Percentiles rank a stretch among this genome's conserved stretches.
phyloP scores from a whole-genome alignment of 768 basidiomycete genomes.

The Rhodosporidiobolus sp. region DNA sequence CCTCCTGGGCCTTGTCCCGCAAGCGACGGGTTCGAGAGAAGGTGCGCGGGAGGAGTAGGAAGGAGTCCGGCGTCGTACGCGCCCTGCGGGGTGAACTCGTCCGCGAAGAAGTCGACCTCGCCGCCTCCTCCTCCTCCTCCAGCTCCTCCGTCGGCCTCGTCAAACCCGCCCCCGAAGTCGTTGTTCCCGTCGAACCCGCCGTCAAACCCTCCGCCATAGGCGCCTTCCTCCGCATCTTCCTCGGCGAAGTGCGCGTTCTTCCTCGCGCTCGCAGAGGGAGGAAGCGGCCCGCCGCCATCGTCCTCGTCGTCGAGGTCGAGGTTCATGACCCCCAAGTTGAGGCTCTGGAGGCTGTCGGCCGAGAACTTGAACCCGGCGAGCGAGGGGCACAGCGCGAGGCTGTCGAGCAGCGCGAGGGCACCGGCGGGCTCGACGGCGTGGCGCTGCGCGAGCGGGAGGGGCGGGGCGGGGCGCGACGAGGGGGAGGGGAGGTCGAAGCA shows the following conservation, averaged over 20 bases:
- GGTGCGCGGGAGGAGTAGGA: background rate
- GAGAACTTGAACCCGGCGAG: conserved; percentile 26
- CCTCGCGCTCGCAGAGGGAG: conserved; percentile 2
- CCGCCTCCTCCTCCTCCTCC: conserved; percentile 12
- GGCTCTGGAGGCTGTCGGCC: conserved; percentile 48
- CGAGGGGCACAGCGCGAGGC: conserved; percentile 28
- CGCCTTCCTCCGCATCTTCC: conserved; percentile 50
- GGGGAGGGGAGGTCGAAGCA: background rate
- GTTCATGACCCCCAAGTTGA: conserved; percentile 56
- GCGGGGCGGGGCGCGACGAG: background rate
- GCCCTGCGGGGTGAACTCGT: conserved; percentile 15
- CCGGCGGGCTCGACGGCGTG: background rate
- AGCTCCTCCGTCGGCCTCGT: conserved; percentile 27
- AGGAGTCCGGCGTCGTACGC: conserved; percentile 43
- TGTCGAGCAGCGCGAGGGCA: background rate
- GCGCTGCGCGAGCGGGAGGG: background rate
- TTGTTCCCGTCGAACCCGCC: conserved; percentile 49
- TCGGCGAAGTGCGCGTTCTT: conserved; percentile 44
- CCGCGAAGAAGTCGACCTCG: conserved; percentile 36
- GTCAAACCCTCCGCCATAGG: conserved; percentile 36
- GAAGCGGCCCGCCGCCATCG: conserved; percentile 51
- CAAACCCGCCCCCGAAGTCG: conserved; percentile 50
- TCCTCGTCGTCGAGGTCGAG: conserved; percentile 51
- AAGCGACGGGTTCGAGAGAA: background rate
- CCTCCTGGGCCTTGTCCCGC: conserved; percentile 5